Evolutionary conservation across 2,329 filamentous ascomycete genomes (phyloP).

Genomic region (Cercospora nicotianae): DNA sequence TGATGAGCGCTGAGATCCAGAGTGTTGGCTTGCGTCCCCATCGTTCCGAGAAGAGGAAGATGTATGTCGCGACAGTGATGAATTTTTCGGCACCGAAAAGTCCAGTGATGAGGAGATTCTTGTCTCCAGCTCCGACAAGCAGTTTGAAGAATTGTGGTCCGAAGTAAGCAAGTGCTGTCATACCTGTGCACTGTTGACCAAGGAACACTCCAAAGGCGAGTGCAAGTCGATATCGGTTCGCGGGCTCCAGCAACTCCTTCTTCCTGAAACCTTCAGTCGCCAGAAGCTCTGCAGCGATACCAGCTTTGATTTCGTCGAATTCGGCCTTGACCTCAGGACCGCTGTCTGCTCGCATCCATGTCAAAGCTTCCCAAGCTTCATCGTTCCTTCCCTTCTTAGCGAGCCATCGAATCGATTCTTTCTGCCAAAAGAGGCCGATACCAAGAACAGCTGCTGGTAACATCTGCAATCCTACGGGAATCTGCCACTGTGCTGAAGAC

Average conservation of each 20-base stretch:
- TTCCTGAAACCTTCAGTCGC: conserved; percentile 41
- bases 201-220: conserved; percentile 52
- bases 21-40: conserved; percentile 43
- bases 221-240: conserved; percentile 49
- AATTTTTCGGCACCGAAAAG: conserved; percentile 58
- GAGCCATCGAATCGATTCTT: conserved; percentile 55
- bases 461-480: conserved; percentile 57
- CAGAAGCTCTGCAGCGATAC: conserved; percentile 49
- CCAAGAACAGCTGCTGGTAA: conserved; percentile 52
- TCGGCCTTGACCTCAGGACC: conserved; percentile 42
- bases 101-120: conserved; percentile 53
- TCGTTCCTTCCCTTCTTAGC: conserved; percentile 48
- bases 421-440: conserved; percentile 51
- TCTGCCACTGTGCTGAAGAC: conserved; percentile 54
- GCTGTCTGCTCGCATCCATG: conserved; percentile 54
- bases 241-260: conserved; percentile 47
- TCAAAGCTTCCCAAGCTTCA: conserved; percentile 51
- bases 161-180: conserved; percentile 54
- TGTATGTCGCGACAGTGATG: conserved; percentile 49
- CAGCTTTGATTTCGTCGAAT: conserved; percentile 53
- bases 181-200: conserved; percentile 56
- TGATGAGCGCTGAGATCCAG: conserved; percentile 34
- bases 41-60: conserved; percentile 54
- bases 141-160: conserved; percentile 57
- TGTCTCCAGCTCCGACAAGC: conserved; percentile 49